Percentiles rank a stretch among this genome's conserved stretches.
Conservation (phyloP, 441 rosid genomes). For the Codiaeum variegatum region DNA sequence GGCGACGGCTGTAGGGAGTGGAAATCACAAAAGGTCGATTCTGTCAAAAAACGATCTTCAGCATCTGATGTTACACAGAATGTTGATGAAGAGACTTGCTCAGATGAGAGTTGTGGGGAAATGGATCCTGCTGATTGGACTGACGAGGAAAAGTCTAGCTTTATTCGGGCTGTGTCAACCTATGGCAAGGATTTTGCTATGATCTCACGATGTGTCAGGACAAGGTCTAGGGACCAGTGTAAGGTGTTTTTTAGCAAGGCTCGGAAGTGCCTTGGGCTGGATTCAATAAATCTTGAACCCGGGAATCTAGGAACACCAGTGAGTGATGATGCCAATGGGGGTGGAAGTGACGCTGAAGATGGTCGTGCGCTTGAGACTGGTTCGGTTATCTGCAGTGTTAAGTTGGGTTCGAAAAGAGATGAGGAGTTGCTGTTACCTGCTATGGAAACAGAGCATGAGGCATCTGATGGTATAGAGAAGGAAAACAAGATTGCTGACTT, state of each 20-base stretch:
- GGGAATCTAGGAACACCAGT: conserved; percentile 37
- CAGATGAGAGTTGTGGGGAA: conserved; percentile 90
- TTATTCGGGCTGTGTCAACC: conserved; percentile 61
- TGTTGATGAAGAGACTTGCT: conserved; percentile 81
- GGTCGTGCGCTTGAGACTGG: conserved; percentile 54
- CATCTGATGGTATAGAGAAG: conserved; percentile 29
- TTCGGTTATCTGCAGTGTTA: conserved; percentile 44
- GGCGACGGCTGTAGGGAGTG: conserved; percentile 45
- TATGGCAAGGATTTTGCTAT: conserved; percentile 83
- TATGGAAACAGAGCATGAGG: conserved; percentile 33
- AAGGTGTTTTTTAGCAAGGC: conserved; percentile 91
- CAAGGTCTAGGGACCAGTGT: conserved; percentile 83
- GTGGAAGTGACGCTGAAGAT: conserved; percentile 70
- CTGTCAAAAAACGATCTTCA: conserved; percentile 41
- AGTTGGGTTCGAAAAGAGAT: conserved; percentile 39
- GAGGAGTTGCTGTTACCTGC: conserved; percentile 34
- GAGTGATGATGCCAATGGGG: conserved; percentile 64
- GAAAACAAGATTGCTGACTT: conserved; percentile 34
- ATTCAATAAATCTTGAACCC: conserved; percentile 45
- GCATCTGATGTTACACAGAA: conserved; percentile 59
- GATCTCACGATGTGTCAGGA: conserved; percentile 58
- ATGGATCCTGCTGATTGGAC: conserved; percentile 87
- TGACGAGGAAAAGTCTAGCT: conserved; percentile 76
- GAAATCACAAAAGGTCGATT: conserved; percentile 47
- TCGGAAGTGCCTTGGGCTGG: conserved; percentile 89